Evolutionary conservation across 2,329 filamentous ascomycete genomes (phyloP).

Genomic region (Alternaria gansuensis): DNA sequence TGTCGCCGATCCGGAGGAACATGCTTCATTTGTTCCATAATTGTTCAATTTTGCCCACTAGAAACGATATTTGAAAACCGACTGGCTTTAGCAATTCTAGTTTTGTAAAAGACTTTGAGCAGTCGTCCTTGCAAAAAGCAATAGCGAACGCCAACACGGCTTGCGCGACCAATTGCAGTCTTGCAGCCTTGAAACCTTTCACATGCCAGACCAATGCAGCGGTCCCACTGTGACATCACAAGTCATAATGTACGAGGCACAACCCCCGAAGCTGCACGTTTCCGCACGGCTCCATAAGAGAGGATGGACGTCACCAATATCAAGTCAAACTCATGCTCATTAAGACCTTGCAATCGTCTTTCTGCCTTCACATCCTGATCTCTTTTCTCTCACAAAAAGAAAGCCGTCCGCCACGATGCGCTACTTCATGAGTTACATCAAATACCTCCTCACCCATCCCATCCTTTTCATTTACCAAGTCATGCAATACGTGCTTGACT

Average conservation of each 20-base stretch:
- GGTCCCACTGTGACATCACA: constrained; percentile 38
- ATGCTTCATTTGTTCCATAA: neutral
- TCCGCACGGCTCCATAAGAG: constrained; percentile 10
- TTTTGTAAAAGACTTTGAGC: neutral
- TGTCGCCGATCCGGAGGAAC: constrained; percentile 14
- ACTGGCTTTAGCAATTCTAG: neutral
- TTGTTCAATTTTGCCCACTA: constrained; percentile 1
- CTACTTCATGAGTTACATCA: constrained; percentile 23
- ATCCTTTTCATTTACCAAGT: constrained; percentile 71
- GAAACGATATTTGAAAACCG: neutral
- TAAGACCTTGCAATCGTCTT: neutral
- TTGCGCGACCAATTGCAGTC: neutral
- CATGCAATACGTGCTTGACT: constrained; percentile 70
- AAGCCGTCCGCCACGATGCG: constrained; percentile 29
- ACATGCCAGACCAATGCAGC: constrained; percentile 28
- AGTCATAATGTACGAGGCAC: constrained; percentile 22
- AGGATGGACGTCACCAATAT: neutral
- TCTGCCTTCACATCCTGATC: neutral
- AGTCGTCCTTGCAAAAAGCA: neutral
- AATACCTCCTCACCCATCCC: constrained; percentile 51
- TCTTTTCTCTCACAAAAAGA: neutral
- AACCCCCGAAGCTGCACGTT: constrained; percentile 23
- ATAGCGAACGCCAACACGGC: neutral
- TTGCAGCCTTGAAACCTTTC: constrained; percentile 21
- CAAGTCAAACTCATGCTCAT: neutral